These are phyloP conservation scores for Candida silvicultrix DNA, from an alignment of 805 yeast genomes.

Conservation along the genomic window DNA sequence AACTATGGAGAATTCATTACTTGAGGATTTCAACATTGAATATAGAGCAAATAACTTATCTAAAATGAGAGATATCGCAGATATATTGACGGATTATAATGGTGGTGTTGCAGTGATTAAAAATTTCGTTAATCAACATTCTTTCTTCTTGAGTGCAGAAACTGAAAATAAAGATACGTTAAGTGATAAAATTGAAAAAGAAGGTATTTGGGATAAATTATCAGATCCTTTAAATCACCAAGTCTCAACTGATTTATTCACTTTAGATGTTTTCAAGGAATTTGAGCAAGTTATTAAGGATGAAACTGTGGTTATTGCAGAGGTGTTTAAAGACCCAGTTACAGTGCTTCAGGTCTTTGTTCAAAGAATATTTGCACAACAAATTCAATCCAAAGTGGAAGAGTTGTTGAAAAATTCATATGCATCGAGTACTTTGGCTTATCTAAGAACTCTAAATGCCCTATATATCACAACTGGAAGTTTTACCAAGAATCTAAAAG, in stretches of 20 bases:
- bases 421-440: slow-evolving; percentile 60
- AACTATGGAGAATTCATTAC: slow-evolving; percentile 62
- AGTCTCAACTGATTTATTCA: slow-evolving; percentile 42
- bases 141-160: slow-evolving; percentile 43
- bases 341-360: slow-evolving; percentile 62
- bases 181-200: slow-evolving; percentile 31
- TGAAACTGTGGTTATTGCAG: slow-evolving; percentile 67
- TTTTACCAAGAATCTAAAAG: slow-evolving; percentile 60
- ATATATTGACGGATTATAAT: slow-evolving; percentile 70
- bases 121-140: slow-evolving; percentile 75
- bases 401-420: slow-evolving; percentile 56
- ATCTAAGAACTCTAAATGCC: slow-evolving; percentile 67
- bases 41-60: slow-evolving; percentile 60
- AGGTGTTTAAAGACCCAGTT: slow-evolving; percentile 67
- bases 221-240: slow-evolving; percentile 51
- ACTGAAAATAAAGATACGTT: slow-evolving; percentile 8
- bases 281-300: slow-evolving; percentile 53
- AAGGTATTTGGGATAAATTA: slow-evolving; percentile 51
- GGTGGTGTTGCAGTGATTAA: slow-evolving; percentile 81
- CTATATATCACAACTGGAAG: slow-evolving; percentile 53
- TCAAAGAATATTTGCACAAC: slow-evolving; percentile 72
- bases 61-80: slow-evolving; percentile 73
- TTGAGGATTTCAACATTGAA: slow-evolving; percentile 68
- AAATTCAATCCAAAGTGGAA: slow-evolving; percentile 51
- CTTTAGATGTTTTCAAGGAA: slow-evolving; percentile 48